Conservation (phyloP, 306 rosid genomes). For the Lupinus albus region DNA sequence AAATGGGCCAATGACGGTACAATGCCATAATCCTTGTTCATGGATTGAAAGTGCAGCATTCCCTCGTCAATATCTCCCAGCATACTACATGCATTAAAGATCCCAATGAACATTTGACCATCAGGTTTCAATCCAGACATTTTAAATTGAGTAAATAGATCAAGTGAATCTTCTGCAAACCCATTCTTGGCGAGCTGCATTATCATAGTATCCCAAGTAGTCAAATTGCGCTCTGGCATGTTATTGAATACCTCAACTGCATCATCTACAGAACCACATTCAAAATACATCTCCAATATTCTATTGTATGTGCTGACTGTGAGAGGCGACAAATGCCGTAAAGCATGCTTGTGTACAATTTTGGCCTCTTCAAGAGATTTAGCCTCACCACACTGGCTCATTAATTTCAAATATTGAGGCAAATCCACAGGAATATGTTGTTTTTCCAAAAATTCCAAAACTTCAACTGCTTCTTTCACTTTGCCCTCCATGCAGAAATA, state of each 20-base stretch:
- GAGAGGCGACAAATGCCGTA: constrained; percentile 53
- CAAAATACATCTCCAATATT: constrained; percentile 73
- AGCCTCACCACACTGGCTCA: constrained; percentile 64
- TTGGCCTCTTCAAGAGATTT: constrained; percentile 70
- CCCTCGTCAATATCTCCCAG: constrained; percentile 71
- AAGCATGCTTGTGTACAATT: constrained; percentile 48
- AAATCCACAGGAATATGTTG: constrained; percentile 54
- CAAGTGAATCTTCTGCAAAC: constrained; percentile 74
- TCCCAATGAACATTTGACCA: constrained; percentile 65
- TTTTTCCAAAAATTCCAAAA: constrained; percentile 56
- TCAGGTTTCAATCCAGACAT: constrained; percentile 67
- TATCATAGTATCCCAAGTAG: constrained; percentile 84
- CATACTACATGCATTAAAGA: constrained; percentile 63
- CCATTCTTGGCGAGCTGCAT: constrained; percentile 69
- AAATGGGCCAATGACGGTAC: constrained; percentile 63
- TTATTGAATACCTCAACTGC: constrained; percentile 56
- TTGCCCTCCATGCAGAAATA: constrained; percentile 65
- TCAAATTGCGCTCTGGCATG: constrained; percentile 67
- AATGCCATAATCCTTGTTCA: constrained; percentile 69
- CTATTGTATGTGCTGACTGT: constrained; percentile 61
- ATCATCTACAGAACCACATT: constrained; percentile 76
- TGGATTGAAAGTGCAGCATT: constrained; percentile 68
- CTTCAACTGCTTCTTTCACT: constrained; percentile 70
- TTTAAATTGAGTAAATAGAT: constrained; percentile 69
- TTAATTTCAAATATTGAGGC: constrained; percentile 51